These are phyloP conservation scores for Pseudocercospora crystallina DNA, from an alignment of 2,329 filamentous ascomycete species.

Conservation along the genomic window DNA sequence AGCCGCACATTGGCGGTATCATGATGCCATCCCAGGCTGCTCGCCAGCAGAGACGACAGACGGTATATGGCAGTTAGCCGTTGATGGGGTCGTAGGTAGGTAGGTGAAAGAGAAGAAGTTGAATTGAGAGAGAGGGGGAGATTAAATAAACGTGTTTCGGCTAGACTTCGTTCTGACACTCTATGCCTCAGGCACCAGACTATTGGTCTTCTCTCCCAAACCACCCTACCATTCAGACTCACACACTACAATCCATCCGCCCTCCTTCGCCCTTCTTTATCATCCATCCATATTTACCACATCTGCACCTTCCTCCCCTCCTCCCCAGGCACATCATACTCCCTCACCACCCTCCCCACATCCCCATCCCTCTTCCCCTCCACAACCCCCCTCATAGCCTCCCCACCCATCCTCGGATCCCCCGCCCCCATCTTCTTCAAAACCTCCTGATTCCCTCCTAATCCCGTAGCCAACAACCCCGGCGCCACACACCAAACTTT, in stretches of 20 bases:
- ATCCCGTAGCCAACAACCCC: conserved; percentile 47
- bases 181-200: too few species aligned
- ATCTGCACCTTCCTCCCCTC: conserved; percentile 36
- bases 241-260: too few species aligned
- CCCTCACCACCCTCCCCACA: conserved; percentile 38
- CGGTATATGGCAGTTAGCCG: neutral
- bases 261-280: too few species aligned
- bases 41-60: neutral
- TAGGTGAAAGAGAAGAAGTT: neutral
- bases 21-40: too few species aligned
- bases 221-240: too few species aligned
- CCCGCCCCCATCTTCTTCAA: conserved; percentile 38
- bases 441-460: conserved; percentile 36
- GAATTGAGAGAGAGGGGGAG: too few species aligned
- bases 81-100: neutral
- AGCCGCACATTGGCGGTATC: too few species aligned
- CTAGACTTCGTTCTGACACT: too few species aligned
- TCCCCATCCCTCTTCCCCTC: conserved; percentile 41
- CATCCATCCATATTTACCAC: conserved; percentile 30
- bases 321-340: conserved; percentile 12
- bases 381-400: conserved; percentile 39
- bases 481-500: conserved; percentile 51
- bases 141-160: too few species aligned
- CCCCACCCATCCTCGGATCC: conserved; percentile 38
- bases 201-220: too few species aligned